phyloP scores from a whole-genome alignment of 495 filamentous ascomycete species.

The Penicillium samsonianum region DNA sequence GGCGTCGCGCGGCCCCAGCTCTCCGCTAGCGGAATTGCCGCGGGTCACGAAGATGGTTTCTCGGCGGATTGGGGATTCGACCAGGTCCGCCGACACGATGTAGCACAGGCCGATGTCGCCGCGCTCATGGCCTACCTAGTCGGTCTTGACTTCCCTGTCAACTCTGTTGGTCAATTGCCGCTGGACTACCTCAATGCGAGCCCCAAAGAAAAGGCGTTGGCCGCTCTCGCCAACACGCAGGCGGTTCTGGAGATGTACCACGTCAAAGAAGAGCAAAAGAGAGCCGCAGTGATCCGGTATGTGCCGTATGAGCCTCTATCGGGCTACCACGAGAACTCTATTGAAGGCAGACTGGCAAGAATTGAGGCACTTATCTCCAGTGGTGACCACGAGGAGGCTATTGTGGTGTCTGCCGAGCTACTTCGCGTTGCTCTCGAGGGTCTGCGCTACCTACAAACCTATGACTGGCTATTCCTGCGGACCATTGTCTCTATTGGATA shows the following conservation, averaged over 20 bases:
- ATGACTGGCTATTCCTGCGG: constrained; percentile 97
- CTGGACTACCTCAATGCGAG: constrained; percentile 75
- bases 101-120: constrained; percentile 92
- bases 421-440: constrained; percentile 79
- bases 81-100: constrained; percentile 81
- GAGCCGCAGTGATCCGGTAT: constrained; percentile 71
- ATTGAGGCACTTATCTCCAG: constrained; percentile 68
- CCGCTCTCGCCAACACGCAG: constrained; percentile 80
- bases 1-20: constrained; percentile 77
- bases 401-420: constrained; percentile 70
- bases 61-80: constrained; percentile 86
- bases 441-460: constrained; percentile 90
- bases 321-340: constrained; percentile 57
- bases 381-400: constrained; percentile 70
- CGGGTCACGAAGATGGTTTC: constrained; percentile 90
- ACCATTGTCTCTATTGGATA: constrained; percentile 93
- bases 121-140: constrained; percentile 96
- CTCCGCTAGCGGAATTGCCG: constrained; percentile 51
- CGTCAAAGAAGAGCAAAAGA: constrained; percentile 90
- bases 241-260: constrained; percentile 96
- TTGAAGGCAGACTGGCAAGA: constrained; percentile 65
- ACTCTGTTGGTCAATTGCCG: constrained; percentile 93
- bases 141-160: constrained; percentile 88
- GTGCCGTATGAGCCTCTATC: constrained; percentile 66
- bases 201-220: constrained; percentile 76